Percentiles rank a stretch among this genome's conserved stretches.
Conservation (phyloP, 148 eudicot genomes). For the Euryodendron excelsum region DNA sequence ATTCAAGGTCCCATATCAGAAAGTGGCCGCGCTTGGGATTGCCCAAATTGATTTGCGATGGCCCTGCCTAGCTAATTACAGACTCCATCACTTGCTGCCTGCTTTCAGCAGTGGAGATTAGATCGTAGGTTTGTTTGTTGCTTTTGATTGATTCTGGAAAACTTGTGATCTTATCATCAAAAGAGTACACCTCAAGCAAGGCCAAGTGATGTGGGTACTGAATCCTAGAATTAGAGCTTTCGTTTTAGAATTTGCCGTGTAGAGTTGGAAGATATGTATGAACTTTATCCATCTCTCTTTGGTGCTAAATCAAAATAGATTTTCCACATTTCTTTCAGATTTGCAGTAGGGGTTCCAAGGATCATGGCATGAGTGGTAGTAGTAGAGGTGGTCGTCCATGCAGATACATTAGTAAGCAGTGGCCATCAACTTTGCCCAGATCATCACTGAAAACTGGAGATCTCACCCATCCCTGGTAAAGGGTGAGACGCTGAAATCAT, state of each 20-base stretch:
- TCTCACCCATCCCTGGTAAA: no score
- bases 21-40: constrained; percentile 19
- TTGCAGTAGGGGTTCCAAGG: no score
- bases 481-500: no score
- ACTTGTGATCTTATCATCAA: background rate
- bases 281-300: no score
- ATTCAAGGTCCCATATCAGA: constrained; percentile 15
- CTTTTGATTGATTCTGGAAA: constrained; percentile 10
- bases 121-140: background rate
- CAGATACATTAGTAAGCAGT: no score
- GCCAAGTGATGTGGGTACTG: constrained; percentile 7
- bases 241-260: constrained; percentile 17
- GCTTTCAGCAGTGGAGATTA: background rate
- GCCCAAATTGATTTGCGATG: constrained; percentile 3
- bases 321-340: no score
- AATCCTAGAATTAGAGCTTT: constrained; percentile 12
- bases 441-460: no score
- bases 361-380: no score
- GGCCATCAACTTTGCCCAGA: no score
- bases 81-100: background rate
- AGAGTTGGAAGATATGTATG: constrained; percentile 10
- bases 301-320: no score
- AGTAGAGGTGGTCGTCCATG: no score
- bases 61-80: background rate
- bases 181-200: constrained; percentile 8